These are phyloP conservation scores for Madurella fahalii DNA, from an alignment of 2,329 filamentous ascomycete genomes.

Conservation along the genomic window DNA sequence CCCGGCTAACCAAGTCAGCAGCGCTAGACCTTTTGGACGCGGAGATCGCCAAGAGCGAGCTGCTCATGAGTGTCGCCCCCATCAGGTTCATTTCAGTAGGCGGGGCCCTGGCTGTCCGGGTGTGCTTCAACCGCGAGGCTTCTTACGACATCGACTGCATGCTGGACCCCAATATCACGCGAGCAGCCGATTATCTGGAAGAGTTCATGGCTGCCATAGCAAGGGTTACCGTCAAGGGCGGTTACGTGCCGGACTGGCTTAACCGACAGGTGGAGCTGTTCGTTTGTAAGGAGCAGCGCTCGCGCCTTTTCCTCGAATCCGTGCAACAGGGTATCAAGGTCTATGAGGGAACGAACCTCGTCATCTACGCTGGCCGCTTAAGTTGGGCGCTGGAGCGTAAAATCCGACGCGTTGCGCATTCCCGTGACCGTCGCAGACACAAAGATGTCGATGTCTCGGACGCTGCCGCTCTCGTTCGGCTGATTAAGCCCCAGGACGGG, in stretches of 20 bases:
- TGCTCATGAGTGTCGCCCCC: constrained; percentile 4
- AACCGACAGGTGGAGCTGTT: constrained; percentile 6
- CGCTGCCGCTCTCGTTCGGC: neutral
- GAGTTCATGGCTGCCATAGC: neutral
- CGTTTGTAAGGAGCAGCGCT: neutral
- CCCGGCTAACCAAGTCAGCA: neutral
- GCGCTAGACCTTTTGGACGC: neutral
- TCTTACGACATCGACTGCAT: constrained; percentile 9
- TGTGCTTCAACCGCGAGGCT: constrained; percentile 5
- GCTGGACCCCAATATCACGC: constrained; percentile 2
- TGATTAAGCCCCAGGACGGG: neutral
- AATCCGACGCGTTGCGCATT: constrained; percentile 1
- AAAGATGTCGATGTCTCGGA: constrained; percentile 1
- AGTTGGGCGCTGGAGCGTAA: constrained; percentile 6
- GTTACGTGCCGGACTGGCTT: constrained; percentile 1
- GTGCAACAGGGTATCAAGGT: constrained; percentile 7
- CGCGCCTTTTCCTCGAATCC: constrained; percentile 4
- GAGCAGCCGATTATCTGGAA: neutral
- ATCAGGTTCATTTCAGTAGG: constrained; percentile 2
- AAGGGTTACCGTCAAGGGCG: neutral
- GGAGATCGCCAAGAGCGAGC: neutral
- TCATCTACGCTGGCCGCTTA: constrained; percentile 3
- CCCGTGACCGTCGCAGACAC: neutral
- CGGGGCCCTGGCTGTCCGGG: neutral
- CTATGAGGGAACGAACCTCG: constrained; percentile 2